phyloP scores from a whole-genome alignment of 2,329 filamentous ascomycete genomes.

The Thelonectria blattea region DNA sequence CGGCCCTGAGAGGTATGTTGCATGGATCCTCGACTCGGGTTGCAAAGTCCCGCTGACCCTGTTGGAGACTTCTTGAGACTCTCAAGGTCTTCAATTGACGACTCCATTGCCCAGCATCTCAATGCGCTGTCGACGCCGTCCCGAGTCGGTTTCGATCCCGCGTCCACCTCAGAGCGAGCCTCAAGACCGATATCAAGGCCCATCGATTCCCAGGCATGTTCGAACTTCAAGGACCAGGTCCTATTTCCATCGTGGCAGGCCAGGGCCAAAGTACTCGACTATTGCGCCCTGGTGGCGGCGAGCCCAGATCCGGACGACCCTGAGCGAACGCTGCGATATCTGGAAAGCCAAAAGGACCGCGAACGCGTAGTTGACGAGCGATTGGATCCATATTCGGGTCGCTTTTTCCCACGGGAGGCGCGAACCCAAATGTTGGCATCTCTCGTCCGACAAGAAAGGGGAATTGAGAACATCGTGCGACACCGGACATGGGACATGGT shows the following conservation, averaged over 20 bases:
- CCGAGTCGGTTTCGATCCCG: slow-evolving; percentile 75
- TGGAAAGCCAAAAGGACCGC: slow-evolving; percentile 72
- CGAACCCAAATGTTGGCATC: slow-evolving; percentile 80
- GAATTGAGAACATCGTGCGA: slow-evolving; percentile 80
- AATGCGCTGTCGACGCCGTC: slow-evolving; percentile 86
- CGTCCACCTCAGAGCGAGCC: slow-evolving; percentile 71
- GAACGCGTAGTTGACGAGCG: slow-evolving; percentile 84
- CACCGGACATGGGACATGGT: slow-evolving; percentile 82
- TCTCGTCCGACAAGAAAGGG: slow-evolving; percentile 75
- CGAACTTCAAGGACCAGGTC: slow-evolving; percentile 74
- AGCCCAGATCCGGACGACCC: slow-evolving; percentile 88
- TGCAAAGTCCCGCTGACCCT: slow-evolving; percentile 18
- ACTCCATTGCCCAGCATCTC: slow-evolving; percentile 90
- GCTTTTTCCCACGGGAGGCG: slow-evolving; percentile 81
- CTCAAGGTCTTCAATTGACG: slow-evolving; percentile 85
- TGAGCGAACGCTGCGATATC: slow-evolving; percentile 70
- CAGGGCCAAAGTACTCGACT: slow-evolving; percentile 82
- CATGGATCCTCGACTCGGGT: neutral
- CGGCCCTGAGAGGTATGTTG: slow-evolving; percentile 68
- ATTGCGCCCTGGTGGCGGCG: slow-evolving; percentile 87
- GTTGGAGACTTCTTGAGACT: slow-evolving; percentile 85
- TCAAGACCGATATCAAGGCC: slow-evolving; percentile 56
- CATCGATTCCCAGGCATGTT: slow-evolving; percentile 69
- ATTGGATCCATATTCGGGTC: slow-evolving; percentile 86
- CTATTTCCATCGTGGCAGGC: slow-evolving; percentile 90